A percentile compares a stretch with the other conserved stretches of the same genome.
Conservation (phyloP, 106 monocot genomes). For the Platanthera zijinensis region DNA sequence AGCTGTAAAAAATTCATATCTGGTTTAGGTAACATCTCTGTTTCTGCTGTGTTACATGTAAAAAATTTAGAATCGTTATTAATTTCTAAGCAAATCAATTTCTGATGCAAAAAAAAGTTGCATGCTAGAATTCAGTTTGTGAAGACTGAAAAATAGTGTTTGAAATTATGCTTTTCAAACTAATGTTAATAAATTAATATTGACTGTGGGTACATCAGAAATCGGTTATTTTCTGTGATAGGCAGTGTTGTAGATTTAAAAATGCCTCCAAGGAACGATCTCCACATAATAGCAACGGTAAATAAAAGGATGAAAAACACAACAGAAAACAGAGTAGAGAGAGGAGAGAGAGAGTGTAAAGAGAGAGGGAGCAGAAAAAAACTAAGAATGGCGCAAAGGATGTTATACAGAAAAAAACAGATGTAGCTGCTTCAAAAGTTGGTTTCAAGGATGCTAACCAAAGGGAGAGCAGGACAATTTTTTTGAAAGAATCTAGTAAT, state of each 20-base stretch:
- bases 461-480: not conserved
- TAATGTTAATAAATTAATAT: not conserved
- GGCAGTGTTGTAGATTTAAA: not conserved
- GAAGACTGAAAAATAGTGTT: not conserved
- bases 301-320: not conserved
- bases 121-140: not conserved
- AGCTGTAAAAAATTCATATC: not conserved
- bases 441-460: not conserved
- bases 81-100: not conserved
- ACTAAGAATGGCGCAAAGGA: not conserved
- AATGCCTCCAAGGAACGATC: not conserved
- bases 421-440: not conserved
- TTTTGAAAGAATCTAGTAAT: too few relatives aligned
- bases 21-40: not conserved
- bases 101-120: not conserved
- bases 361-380: not conserved
- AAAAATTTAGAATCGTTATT: not conserved
- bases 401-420: not conserved
- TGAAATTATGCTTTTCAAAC: not conserved
- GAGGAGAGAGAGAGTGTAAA: not conserved
- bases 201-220: not conserved
- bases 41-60: not conserved
- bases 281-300: not conserved
- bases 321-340: not conserved
- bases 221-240: not conserved